Evolutionary conservation across 129 eudicot genomes (phyloP).

Genomic region (Chrysanthemum makinoi): DNA sequence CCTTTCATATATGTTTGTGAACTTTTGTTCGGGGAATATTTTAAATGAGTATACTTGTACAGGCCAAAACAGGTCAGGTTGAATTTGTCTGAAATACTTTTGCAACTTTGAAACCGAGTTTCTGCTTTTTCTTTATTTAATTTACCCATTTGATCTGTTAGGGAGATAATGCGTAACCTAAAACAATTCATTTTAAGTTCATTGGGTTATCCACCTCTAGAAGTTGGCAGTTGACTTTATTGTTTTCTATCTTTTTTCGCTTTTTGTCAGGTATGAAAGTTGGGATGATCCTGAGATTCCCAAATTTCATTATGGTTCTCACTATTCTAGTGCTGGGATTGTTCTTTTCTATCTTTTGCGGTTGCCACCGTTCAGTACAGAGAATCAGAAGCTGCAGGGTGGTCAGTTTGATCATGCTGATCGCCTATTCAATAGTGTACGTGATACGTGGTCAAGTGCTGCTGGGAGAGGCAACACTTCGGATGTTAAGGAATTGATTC

Average conservation of each 20-base stretch:
- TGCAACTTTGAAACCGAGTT: no score
- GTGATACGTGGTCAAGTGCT: conserved; percentile 95
- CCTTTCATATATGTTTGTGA: no score
- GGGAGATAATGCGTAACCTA: no score
- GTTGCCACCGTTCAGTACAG: conserved; percentile 89
- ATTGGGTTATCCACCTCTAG: background rate
- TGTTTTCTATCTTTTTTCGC: background rate
- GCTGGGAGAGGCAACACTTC: conserved; percentile 98
- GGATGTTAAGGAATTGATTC: conserved; percentile 93
- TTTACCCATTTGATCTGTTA: no score
- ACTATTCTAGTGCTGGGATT: conserved; percentile 99
- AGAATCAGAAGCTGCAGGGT: conserved; percentile 96
- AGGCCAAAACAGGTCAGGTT: no score
- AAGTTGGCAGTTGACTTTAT: background rate
- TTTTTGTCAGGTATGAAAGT: conserved; percentile 73
- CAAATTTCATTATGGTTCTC: conserved; percentile 96
- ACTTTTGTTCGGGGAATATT: no score
- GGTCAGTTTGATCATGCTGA: conserved; percentile 99
- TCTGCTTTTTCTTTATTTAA: no score
- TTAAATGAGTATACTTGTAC: no score
- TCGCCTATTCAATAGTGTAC: conserved; percentile 88
- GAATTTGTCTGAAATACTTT: no score
- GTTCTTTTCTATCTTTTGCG: conserved; percentile 95
- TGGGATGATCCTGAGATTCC: conserved; percentile 99
- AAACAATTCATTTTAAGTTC: no score